phyloP scores from a whole-genome alignment of 495 filamentous ascomycete genomes.

The Xylaria palmicola region DNA sequence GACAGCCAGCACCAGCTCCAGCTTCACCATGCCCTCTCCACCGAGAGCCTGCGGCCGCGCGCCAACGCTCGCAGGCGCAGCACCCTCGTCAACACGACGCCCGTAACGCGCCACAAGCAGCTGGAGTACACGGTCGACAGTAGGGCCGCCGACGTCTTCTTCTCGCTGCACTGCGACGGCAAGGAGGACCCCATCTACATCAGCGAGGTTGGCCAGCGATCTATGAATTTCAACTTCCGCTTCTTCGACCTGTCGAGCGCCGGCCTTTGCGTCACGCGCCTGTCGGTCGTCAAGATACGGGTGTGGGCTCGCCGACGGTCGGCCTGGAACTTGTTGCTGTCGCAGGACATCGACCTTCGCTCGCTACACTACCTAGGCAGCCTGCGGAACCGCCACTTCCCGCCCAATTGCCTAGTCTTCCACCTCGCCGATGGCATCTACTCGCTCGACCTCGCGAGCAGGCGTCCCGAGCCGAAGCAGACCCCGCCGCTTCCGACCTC shows the following conservation, averaged over 20 bases:
- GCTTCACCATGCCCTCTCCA: conserved; percentile 70
- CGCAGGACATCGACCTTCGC: conserved; percentile 66
- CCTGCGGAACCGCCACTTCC: conserved; percentile 75
- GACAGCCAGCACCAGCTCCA: conserved; percentile 36
- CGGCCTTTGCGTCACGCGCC: conserved; percentile 63
- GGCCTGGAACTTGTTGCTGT: conserved; percentile 66
- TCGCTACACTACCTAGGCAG: conserved; percentile 80
- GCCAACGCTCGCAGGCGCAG: conserved; percentile 60
- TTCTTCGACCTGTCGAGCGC: conserved; percentile 76
- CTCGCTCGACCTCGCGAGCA: conserved; percentile 54
- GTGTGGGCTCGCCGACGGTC: conserved; percentile 71
- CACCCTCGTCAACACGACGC: conserved; percentile 67
- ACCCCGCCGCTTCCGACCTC: conserved; percentile 56
- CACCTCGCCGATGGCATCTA: conserved; percentile 89
- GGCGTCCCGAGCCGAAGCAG: conserved; percentile 46
- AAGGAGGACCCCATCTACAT: conserved; percentile 78
- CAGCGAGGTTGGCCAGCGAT: conserved; percentile 75
- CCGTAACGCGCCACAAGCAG: conserved; percentile 67
- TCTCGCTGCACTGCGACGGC: conserved; percentile 72
- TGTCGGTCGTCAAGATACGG: conserved; percentile 63
- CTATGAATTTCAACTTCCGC: conserved; percentile 88
- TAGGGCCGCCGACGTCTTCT: conserved; percentile 85
- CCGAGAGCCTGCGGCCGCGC: conserved; percentile 57
- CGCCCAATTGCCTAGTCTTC: conserved; percentile 81
- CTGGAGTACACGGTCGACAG: conserved; percentile 69